Percentiles rank a stretch among this genome's conserved stretches.
Evolutionary conservation across 2,329 filamentous ascomycete genomes (phyloP).

Genomic region (Trichoderma oligosporum): DNA sequence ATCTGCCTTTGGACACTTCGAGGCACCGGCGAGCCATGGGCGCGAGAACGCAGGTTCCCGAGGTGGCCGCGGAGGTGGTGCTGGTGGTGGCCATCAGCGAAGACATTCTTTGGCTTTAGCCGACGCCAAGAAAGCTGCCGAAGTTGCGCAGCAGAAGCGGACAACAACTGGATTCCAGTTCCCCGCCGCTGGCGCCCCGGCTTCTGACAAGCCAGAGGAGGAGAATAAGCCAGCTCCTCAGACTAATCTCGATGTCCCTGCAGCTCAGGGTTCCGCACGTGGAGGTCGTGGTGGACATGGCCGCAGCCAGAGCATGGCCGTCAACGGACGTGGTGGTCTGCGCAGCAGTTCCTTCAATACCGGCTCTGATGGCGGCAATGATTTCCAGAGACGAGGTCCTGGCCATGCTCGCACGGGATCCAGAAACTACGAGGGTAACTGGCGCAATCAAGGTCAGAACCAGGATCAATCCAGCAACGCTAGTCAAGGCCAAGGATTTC

Average conservation of each 20-base stretch:
- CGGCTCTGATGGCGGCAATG: slow-evolving; percentile 40
- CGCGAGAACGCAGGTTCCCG: slow-evolving; percentile 48
- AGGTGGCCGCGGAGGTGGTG: slow-evolving; percentile 65
- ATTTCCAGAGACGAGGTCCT: slow-evolving; percentile 71
- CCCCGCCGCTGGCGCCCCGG: slow-evolving; percentile 67
- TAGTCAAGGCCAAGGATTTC: slow-evolving; percentile 69
- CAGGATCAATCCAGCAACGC: slow-evolving; percentile 53
- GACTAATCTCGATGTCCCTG: slow-evolving; percentile 33
- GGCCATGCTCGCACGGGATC: slow-evolving; percentile 80
- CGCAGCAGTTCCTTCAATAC: slow-evolving; percentile 60
- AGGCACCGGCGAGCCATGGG: slow-evolving; percentile 46
- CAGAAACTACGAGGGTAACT: slow-evolving; percentile 96
- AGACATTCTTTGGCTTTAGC: slow-evolving; percentile 91
- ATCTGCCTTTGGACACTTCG: slow-evolving; percentile 73
- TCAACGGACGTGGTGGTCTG: slow-evolving; percentile 67
- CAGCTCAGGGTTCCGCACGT: slow-evolving; percentile 43
- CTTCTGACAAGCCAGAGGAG: slow-evolving; percentile 57
- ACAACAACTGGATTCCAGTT: slow-evolving; percentile 95
- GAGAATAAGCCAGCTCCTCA: slow-evolving; percentile 39
- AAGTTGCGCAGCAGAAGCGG: slow-evolving; percentile 93
- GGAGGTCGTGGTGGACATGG: slow-evolving; percentile 60
- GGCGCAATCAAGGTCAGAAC: slow-evolving; percentile 73
- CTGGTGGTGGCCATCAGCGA: slow-evolving; percentile 78
- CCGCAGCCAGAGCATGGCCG: slow-evolving; percentile 89
- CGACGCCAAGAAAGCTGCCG: slow-evolving; percentile 96